Conservation (phyloP, 768 basidiomycete genomes). For the Mycena kentingensis region DNA sequence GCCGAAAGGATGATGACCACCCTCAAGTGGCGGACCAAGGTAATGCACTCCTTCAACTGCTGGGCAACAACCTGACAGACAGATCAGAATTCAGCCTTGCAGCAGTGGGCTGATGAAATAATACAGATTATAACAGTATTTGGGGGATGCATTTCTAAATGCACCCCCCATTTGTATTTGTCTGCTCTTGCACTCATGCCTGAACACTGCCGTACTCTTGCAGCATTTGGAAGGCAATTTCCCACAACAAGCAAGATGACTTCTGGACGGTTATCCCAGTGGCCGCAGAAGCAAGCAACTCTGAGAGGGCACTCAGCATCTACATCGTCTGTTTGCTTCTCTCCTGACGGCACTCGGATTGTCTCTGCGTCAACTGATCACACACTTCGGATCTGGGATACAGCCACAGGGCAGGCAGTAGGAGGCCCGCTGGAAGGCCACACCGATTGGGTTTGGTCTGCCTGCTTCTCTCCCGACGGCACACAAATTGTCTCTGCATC, state of each 20-base stretch:
- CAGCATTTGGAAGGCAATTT: no score
- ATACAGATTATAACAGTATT: slow-evolving; percentile 1
- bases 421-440: no score
- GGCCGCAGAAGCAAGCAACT: no score
- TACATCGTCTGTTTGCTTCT: no score
- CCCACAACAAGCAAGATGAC: background rate
- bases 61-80: background rate
- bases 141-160: background rate
- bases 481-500: no score
- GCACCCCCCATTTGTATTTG: slow-evolving; percentile 3
- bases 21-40: background rate
- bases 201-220: background rate
- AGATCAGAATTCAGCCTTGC: background rate
- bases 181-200: slow-evolving; percentile 3
- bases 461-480: no score
- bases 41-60: background rate
- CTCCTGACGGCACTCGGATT: no score
- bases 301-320: no score
- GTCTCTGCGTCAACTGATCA: no score
- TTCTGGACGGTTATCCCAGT: background rate
- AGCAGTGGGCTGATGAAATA: background rate
- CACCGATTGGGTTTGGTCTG: no score
- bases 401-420: no score
- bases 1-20: background rate
- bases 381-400: no score